Evolutionary conservation across 139 green algal genomes (phyloP).

Genomic region (Tetraselmis striata): DNA sequence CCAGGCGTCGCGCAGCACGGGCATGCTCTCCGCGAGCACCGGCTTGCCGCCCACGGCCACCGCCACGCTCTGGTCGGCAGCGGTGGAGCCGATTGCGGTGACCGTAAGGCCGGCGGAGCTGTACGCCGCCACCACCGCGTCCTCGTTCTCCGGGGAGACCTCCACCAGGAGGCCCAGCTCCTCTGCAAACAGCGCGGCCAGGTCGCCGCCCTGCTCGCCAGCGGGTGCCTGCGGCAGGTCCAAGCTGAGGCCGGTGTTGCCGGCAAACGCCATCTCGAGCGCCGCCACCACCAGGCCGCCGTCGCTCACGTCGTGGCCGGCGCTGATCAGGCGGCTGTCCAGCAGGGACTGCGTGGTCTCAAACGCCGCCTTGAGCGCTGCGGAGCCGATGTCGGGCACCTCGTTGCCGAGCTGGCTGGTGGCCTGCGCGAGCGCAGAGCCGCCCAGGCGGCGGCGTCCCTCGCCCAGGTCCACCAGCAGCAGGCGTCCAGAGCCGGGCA

Average conservation of each 20-base stretch:
- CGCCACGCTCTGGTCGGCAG: slow-evolving; percentile 14
- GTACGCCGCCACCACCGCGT: slow-evolving; percentile 59
- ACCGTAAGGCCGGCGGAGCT: slow-evolving; percentile 53
- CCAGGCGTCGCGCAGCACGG: slow-evolving; percentile 78
- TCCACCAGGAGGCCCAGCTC: slow-evolving; percentile 95
- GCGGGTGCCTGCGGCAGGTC: slow-evolving; percentile 45
- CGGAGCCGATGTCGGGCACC: slow-evolving; percentile 73
- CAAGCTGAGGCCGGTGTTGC: slow-evolving; percentile 61
- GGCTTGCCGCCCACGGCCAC: slow-evolving; percentile 55
- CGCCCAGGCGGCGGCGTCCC: slow-evolving; percentile 69
- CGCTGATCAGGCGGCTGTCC: slow-evolving; percentile 47
- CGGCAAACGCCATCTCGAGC: slow-evolving; percentile 94
- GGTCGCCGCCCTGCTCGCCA: slow-evolving; percentile 18
- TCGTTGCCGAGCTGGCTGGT: slow-evolving; percentile 69
- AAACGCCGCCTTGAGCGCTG: slow-evolving; percentile 63
- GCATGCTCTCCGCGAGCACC: slow-evolving; percentile 33
- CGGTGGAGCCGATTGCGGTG: slow-evolving; percentile 53
- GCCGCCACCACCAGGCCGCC: slow-evolving; percentile 77
- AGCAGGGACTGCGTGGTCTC: slow-evolving; percentile 70
- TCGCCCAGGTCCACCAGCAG: slow-evolving; percentile 86
- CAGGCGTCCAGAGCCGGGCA: slow-evolving; percentile 49
- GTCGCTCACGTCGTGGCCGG: slow-evolving; percentile 94
- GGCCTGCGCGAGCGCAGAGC: slow-evolving; percentile 84
- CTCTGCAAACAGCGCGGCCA: slow-evolving; percentile 84
- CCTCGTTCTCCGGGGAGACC: slow-evolving; percentile 50